Evolutionary conservation across 495 filamentous ascomycete species (phyloP).

Genomic region (Lophiostoma macrostomum): DNA sequence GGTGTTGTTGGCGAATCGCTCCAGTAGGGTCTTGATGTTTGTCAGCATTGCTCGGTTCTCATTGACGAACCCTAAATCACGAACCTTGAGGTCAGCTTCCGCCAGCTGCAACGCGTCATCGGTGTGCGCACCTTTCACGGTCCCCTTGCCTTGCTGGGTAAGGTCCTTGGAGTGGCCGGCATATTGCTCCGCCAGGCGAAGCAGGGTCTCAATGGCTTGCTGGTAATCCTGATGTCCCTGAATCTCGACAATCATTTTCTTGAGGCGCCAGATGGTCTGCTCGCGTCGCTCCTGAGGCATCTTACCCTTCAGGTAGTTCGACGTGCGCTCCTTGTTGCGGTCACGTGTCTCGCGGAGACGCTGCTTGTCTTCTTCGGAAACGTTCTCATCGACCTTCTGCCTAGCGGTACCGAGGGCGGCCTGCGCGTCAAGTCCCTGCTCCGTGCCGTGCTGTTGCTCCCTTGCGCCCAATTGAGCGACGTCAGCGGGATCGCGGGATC

Average conservation of each 20-base stretch:
- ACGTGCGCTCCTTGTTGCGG: too few species aligned
- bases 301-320: slow-evolving; percentile 75
- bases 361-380: slow-evolving; percentile 63
- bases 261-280: slow-evolving; percentile 85
- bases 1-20: slow-evolving; percentile 94
- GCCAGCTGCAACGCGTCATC: slow-evolving; percentile 61
- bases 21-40: slow-evolving; percentile 67
- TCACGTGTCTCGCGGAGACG: slow-evolving; percentile 52
- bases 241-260: slow-evolving; percentile 97
- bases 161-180: slow-evolving; percentile 67
- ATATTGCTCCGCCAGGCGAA: slow-evolving; percentile 83
- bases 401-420: slow-evolving; percentile 51
- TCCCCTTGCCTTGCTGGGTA: slow-evolving; percentile 58
- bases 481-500: slow-evolving; percentile 51
- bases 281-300: slow-evolving; percentile 92
- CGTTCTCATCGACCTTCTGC: slow-evolving; percentile 50
- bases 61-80: slow-evolving; percentile 39
- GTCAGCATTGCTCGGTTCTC: slow-evolving; percentile 49
- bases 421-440: slow-evolving; percentile 54
- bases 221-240: slow-evolving; percentile 92
- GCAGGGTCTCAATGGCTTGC: slow-evolving; percentile 79
- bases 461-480: slow-evolving; percentile 45
- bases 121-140: slow-evolving; percentile 66
- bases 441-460: slow-evolving; percentile 47
- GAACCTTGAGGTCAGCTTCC: slow-evolving; percentile 75